Evolutionary conservation across 2,329 filamentous ascomycete genomes (phyloP), one percentile per base, ranked within the genome.

Genomic region (Aspergillus texensis): DNA sequence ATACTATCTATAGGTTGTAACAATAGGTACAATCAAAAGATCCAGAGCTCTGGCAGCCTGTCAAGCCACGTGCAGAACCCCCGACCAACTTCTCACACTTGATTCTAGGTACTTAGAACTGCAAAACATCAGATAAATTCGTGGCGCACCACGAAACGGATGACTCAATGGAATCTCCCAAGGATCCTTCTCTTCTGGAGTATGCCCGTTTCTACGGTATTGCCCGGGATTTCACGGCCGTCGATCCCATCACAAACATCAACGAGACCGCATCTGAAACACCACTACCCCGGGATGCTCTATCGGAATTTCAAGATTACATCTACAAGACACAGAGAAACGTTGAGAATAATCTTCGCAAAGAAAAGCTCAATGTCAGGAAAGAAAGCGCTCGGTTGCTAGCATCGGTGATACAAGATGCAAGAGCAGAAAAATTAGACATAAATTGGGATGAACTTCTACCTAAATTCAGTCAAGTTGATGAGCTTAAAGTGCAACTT

Each of bases 161-260:
- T 19, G 2, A 19, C 60, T 48, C n/a, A 36, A 69, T 67, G 63
- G 63, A 54, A 48, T 28, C 30, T 19, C 28, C 21, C 65, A 68
- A 69, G 26, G 76, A 79, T n/a, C 73, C 74, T 19, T 77, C 77
- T 24, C 67, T 81, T 8, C 71, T 84, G 9, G 79, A 83, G 21
- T 85, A 84, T 65, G 82, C 83, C 24, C 78, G 82, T 28, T 79
- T 77, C 56, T 72, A 83, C 62, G 77, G 77, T 4, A 73, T 84
- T 26, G 79, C 77, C 36, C 71, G 62, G 57, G 72, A 81, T 62
- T 79, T 79, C 68, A 71, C 70, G 4, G 68, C 68, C 6, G 67
- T 76, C 1, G 61, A 75, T 52, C 74, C 75, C 2, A 43, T 70
- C 46, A 32, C 62, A 26, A 57, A 62, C 41, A 41, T 71, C 57